Evolutionary conservation across 306 rosid genomes (phyloP).

Genomic region (apple (Malus domestica)): ASM211411v1 NC_041793.1:41411501-41412000

Average conservation of each 20-base stretch:
- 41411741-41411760: not conserved
- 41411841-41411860: not conserved
- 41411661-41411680: not conserved
- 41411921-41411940: slow-evolving; percentile 31
- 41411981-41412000: not conserved
- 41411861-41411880: not conserved
- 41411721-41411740: not conserved
- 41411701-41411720: not conserved
- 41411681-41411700: not conserved
- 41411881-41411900: slow-evolving; percentile 9
- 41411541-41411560: slow-evolving; percentile 2
- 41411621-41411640: not conserved
- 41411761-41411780: not conserved
- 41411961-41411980: not conserved
- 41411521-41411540: not conserved
- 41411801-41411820: not conserved
- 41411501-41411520: not conserved
- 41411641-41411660: not conserved
- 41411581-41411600: not conserved
- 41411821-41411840: not conserved
- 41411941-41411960: slow-evolving; percentile 21
- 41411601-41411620: not conserved
- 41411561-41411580: not conserved
- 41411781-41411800: not conserved
- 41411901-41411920: slow-evolving; percentile 30